These are phyloP conservation scores for Scutellaria barbata DNA, from an alignment of 257 asterid species.

Conservation along the genomic window DNA sequence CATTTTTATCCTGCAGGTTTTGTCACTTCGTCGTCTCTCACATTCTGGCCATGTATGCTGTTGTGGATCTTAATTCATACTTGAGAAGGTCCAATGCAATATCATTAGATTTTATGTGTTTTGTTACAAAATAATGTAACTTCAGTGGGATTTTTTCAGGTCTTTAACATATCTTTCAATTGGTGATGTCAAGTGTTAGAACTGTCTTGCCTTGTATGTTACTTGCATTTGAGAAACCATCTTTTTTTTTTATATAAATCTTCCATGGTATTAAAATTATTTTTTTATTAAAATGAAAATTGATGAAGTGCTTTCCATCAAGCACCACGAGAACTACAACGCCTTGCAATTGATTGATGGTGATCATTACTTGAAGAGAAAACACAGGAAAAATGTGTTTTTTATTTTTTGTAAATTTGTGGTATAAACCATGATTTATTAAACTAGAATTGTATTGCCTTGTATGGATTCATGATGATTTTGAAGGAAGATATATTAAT, in stretches of 20 bases:
- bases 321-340: no score
- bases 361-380: no score
- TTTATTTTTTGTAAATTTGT: no score
- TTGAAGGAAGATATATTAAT: no score
- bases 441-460: no score
- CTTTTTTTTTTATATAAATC: neutral
- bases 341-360: no score
- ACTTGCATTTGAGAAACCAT: slow-evolving; percentile 3
- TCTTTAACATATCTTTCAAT: neutral
- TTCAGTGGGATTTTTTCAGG: slow-evolving; percentile 10
- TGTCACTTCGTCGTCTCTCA: neutral
- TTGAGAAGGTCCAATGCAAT: neutral
- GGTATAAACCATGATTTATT: no score
- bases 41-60: slow-evolving; percentile 24
- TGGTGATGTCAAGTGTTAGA: neutral
- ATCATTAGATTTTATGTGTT: neutral
- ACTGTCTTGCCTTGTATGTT: neutral
- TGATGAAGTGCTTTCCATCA: no score
- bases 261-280: no score
- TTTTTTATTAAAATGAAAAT: no score
- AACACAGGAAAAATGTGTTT: no score
- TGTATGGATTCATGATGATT: no score
- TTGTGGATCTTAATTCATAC: slow-evolving; percentile 20
- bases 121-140: slow-evolving; percentile 28
- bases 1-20: slow-evolving; percentile 33